Evolutionary conservation across 2,329 filamentous ascomycete genomes (phyloP).

Genomic region (Arthrobotrys sinensis): DNA sequence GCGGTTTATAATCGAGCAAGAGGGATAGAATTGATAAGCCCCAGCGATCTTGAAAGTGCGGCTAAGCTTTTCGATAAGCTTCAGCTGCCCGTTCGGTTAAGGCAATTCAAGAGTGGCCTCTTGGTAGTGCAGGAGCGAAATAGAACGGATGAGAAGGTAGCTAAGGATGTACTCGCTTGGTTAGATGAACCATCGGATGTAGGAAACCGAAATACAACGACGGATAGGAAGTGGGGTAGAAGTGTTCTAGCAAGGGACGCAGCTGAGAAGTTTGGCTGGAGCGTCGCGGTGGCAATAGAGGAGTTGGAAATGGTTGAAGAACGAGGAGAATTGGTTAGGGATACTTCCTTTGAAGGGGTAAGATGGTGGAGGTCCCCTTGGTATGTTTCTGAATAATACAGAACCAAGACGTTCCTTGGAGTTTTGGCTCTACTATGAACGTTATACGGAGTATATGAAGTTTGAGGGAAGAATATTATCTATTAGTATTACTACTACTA

Average conservation of each 20-base stretch:
- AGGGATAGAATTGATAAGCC: conserved; percentile 93
- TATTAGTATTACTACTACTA: conserved; percentile 6
- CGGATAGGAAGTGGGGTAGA: conserved; percentile 79
- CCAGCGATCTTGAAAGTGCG: conserved; percentile 91
- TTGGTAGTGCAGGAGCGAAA: conserved; percentile 91
- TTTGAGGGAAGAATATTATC: not conserved
- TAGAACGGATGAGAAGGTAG: conserved; percentile 91
- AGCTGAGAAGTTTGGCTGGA: conserved; percentile 94
- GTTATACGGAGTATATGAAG: not conserved
- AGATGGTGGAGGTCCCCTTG: conserved; percentile 88
- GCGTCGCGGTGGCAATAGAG: conserved; percentile 93
- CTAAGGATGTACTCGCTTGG: conserved; percentile 77
- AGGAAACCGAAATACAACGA: not conserved
- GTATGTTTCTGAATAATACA: conserved; percentile 4
- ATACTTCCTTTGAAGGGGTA: conserved; percentile 90
- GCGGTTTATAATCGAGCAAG: conserved; percentile 93
- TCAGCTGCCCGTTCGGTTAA: conserved; percentile 85
- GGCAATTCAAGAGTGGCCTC: conserved; percentile 93
- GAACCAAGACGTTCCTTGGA: not conserved
- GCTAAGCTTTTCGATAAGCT: conserved; percentile 89
- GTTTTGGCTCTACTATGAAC: no score
- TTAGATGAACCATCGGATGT: conserved; percentile 24
- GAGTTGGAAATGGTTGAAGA: conserved; percentile 99
- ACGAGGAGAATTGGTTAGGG: conserved; percentile 85
- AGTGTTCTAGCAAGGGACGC: conserved; percentile 91